phyloP scores from a whole-genome alignment of 441 rosid species.

The Rhodomyrtus psidioides region DNA sequence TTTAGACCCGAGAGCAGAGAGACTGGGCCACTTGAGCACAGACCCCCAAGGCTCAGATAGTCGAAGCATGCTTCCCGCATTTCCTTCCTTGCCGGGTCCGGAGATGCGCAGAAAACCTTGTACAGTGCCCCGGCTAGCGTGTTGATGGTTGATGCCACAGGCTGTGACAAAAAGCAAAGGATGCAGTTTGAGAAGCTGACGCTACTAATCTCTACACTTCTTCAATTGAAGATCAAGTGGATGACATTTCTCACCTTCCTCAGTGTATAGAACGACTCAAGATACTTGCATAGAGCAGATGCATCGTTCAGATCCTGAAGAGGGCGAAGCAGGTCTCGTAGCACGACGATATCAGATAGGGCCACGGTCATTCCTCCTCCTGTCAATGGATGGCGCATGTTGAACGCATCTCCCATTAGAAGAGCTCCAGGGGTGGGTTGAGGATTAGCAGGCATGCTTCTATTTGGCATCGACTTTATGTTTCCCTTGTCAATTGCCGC shows the following conservation, averaged over 20 bases:
- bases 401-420: constrained; percentile 24
- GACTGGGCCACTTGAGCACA: constrained; percentile 5
- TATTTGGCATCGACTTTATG: constrained; percentile 16
- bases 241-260: constrained; percentile 12
- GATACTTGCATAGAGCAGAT: constrained; percentile 12
- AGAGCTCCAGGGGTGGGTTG: constrained; percentile 25
- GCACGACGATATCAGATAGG: constrained; percentile 17
- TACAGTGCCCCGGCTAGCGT: constrained; percentile 20
- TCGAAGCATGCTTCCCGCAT: constrained; percentile 24
- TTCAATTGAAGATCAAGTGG: background rate
- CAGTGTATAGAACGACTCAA: constrained; percentile 21
- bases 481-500: constrained; percentile 20
- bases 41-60: constrained; percentile 16
- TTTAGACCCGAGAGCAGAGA: constrained; percentile 17
- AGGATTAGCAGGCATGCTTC: constrained; percentile 22
- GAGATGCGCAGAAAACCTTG: constrained; percentile 20
- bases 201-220: background rate
- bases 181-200: background rate
- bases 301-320: constrained; percentile 11
- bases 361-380: constrained; percentile 34
- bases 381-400: constrained; percentile 24
- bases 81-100: constrained; percentile 18
- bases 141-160: constrained; percentile 26
- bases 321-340: constrained; percentile 14
- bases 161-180: constrained; percentile 11